Base-by-base conservation (phyloP, 768 basidiomycete genomes). In the Clavulina sp. region DNA sequence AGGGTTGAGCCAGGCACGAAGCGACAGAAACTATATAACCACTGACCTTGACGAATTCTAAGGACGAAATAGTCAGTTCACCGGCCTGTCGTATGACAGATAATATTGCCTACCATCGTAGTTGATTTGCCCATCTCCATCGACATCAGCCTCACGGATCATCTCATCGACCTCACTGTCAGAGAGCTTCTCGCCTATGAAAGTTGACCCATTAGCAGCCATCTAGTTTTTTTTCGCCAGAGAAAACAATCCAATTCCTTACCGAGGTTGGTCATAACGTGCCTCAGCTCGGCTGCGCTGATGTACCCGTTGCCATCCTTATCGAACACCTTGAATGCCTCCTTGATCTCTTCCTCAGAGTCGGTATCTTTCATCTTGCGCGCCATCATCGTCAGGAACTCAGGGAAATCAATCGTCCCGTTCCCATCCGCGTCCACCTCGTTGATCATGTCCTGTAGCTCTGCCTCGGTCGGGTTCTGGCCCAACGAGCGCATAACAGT, bases 251-350 rank as follows among this genome's bases (percentile, higher is more conserved):
- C 23, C n/a, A 4, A 16, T 30, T 24, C 61, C 77, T 50, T 58
- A 84, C 87, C 84, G 53, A 95, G 73, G 63, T 78, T 87, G 56
- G 75, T 82, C 92, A 96, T 93, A 59, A 95, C 87, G 60, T 84
- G 80, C 62, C 81, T 74, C 64, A 95, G 66, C 71, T 96, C 92
- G 1, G 79, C 78, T 3, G 84, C 77, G 32, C 74, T 81, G 67
- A 96, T 95, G 61, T 72, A 84, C 18, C 91, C 92, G 60, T 88
- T 91, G 9, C 84, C 84, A 61, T 96, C 87, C 76, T 87, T 91
- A 68, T 96, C 92, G 60, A 95, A 95, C 51, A 89, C 87, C 67
- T 84, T 84, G 77, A 97, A 97, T 24, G 93, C 93, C 71, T 92
- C 86, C 64, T 78, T 80, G 66, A 97, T 84, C 69, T 95, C 92